Base-by-base conservation (phyloP, 768 basidiomycete species). In the Chalciporus pseudorubinellus region DNA sequence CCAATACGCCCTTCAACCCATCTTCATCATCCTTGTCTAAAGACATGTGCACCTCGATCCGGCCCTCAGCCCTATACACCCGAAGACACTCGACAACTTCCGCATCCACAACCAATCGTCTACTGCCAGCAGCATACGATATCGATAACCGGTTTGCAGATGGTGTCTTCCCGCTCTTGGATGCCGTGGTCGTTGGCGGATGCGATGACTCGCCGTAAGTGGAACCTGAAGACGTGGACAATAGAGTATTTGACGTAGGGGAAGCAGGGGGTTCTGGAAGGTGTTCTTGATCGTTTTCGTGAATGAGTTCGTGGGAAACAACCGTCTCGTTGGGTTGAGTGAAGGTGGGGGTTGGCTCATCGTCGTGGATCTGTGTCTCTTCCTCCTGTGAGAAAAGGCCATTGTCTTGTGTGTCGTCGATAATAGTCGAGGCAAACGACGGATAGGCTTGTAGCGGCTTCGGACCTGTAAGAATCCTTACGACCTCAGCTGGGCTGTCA, bases 61-160 rank as follows among this genome's bases (percentile, higher is more conserved):
- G 84, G 31, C 91, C 94, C 46, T 91, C 88, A 28, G 78, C 77
- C 36, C 97, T 80, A 68, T 82, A 87, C 10, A 99, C 80, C 59
- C 83, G 85, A 49, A 99, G 76, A 44, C 77, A 78, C 38, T 92
- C 83, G 19, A 98, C 91, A 24, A 89, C 82, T 57, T 88, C 87
- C 2, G 95, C 89, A 67, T 98, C 87, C 51, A 98, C 77, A 22
- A 97, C 87, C 44, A 99, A 75, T 36, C 97, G 80, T 44, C 91
- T 77, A 52, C 86, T 86, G 44, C 92, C 93, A 39, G 86, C 86
- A 50, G 93, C 92, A 70, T 97, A 99, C 0, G 95, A 89, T 67
- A 98, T 93, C 8, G 95, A 97, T n/a, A 99, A 71, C 16, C 89
- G 82, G 59, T 91, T 92, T 26, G 88, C 85, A 38, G 89, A 89